A percentile compares a stretch with the other conserved stretches of the same genome.
These are phyloP conservation scores for Cercophora samala DNA, from an alignment of 495 filamentous ascomycete species.

Conservation along the genomic window DNA sequence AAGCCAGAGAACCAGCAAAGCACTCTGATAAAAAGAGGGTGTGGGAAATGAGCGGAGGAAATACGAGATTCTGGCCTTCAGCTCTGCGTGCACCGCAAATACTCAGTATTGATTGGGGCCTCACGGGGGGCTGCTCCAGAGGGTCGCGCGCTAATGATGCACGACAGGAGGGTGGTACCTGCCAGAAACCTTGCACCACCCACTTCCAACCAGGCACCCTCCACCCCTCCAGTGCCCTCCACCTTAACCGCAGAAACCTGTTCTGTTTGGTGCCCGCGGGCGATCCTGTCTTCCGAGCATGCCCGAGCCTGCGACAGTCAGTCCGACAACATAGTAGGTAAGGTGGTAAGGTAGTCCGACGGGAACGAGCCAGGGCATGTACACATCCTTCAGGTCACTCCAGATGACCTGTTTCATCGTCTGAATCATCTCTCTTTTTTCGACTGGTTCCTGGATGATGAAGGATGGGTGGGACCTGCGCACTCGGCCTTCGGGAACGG, in stretches of 20 bases:
- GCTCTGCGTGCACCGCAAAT: slow-evolving; percentile 4
- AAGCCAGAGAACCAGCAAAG: not conserved
- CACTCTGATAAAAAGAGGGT: not conserved
- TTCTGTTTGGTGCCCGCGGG: not conserved
- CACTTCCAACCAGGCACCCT: not conserved
- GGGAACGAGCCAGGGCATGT: not conserved
- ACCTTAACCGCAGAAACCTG: not conserved
- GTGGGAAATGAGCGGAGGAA: slow-evolving; percentile 7
- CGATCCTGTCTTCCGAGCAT: too few species aligned
- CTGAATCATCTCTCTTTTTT: not conserved
- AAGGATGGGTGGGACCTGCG: not conserved
- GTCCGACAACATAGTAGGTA: too few species aligned
- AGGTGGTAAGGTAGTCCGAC: too few species aligned
- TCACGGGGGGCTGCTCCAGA: not conserved
- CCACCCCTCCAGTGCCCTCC: too few species aligned
- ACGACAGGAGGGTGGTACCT: slow-evolving; percentile 2
- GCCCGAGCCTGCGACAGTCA: not conserved
- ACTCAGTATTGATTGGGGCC: not conserved
- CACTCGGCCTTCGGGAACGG: not conserved
- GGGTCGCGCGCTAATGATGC: not conserved
- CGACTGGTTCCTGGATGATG: not conserved
- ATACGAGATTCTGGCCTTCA: slow-evolving; percentile 6
- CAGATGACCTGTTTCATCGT: not conserved
- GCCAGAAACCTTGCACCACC: slow-evolving; percentile 6
- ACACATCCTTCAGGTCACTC: not conserved